Evolutionary conservation across 495 filamentous ascomycete genomes (phyloP), one percentile per base, ranked within the genome.

Genomic region (Hypoxylon crocopeplum): DNA sequence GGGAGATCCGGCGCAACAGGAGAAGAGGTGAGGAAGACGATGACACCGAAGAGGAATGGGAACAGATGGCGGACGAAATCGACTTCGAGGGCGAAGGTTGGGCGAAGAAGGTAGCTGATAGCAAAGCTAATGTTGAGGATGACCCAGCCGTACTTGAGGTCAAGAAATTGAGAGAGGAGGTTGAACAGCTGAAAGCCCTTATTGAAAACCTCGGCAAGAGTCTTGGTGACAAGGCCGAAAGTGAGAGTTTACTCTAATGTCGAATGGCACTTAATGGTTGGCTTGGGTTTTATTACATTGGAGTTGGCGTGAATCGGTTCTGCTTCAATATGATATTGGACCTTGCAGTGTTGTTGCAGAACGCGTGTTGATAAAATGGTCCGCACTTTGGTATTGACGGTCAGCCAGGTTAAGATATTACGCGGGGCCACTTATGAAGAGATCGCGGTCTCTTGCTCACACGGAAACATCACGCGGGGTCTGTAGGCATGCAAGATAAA

Each of bases 1-100:
- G 75, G 30, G 78, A 76, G 12, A 89, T 98, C 37, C 77, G 75
- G 5, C 74, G 72, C 24, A 98, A 97, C 66, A 82, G 95, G 1
- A 79, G 79, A 11, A 77, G 87, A 11, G 91, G 92, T 8, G 93
- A 97, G 64, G 85, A 86, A n/a, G 94, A 98, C 56, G 94, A 98
- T 60, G 91, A 96, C 62, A 83, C 81, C 1, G 69, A 88, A 10
- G 89, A 98, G 71, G 93, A 98, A 69, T 98, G 94, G 94, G 94
- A 98, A 68, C 86, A 93, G 70, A 80, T 93, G 72, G 76, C 78
- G 2, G 78, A 73, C 1, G 82, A 88, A 21, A 66, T 95, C 6
- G 88, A 94, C 66, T 88, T 94, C 57, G 86, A 94, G 66, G 73
- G 80, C 8, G 90, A 92, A 47, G 86, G 85, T 5, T 98, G 94